These are phyloP conservation scores for Salpingoeca rosetta DNA, from an alignment of 78 protist species.

Conservation along the genomic window DNA sequence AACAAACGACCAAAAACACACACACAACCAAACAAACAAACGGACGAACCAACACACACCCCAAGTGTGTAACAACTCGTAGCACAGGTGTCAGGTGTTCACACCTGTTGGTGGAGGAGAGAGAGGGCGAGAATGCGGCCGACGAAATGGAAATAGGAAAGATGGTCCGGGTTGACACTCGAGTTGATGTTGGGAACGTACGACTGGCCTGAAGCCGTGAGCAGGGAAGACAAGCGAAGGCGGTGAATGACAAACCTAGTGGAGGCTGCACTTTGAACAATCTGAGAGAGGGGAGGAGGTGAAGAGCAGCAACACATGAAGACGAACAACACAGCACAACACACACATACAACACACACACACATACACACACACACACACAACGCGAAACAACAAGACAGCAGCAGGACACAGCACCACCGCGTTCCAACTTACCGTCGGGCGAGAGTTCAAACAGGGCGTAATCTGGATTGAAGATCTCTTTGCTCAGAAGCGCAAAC, in stretches of 20 bases:
- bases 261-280: not conserved
- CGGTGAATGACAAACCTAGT: not conserved
- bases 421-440: not conserved
- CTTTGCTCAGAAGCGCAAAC: constrained; percentile 35
- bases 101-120: constrained; percentile 48
- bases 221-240: not conserved
- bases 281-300: too few relatives aligned
- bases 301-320: too few relatives aligned
- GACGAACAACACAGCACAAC: too few relatives aligned
- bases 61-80: too few relatives aligned
- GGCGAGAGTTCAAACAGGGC: constrained; percentile 36
- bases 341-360: too few relatives aligned
- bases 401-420: too few relatives aligned
- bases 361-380: too few relatives aligned
- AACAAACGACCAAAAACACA: too few relatives aligned
- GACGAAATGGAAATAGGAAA: constrained; percentile 44
- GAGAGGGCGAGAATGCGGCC: constrained; percentile 65
- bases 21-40: too few relatives aligned
- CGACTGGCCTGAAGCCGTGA: not conserved
- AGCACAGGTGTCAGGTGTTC: too few relatives aligned
- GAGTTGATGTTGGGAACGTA: constrained; percentile 38
- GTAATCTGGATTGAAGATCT: constrained; percentile 54
- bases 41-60: too few relatives aligned
- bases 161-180: constrained; percentile 55
- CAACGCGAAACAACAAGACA: too few relatives aligned